These are phyloP conservation scores for Apium graveolens DNA, from an alignment of 129 eudicot species.

Conservation along the genomic window DNA sequence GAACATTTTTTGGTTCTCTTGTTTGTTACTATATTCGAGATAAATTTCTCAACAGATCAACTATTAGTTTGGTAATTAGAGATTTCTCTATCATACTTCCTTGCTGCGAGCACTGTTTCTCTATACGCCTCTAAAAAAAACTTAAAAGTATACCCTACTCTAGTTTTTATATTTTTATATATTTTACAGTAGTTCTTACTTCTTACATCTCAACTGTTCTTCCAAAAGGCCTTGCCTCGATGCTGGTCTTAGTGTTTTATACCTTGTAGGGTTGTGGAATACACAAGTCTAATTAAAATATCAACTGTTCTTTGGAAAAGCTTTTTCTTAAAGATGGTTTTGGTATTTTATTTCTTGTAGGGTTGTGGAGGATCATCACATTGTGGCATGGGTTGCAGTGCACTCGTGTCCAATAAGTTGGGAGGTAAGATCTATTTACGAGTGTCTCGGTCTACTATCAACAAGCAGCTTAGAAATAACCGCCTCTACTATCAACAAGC, in stretches of 20 bases:
- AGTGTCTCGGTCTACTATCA: neutral
- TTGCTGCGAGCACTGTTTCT: neutral
- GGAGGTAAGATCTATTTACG: slow-evolving; percentile 36
- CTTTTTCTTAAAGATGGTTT: slow-evolving; percentile 6
- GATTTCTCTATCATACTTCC: neutral
- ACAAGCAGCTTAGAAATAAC: neutral
- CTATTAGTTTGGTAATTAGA: neutral
- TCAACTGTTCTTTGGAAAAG: neutral
- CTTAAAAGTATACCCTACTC: neutral
- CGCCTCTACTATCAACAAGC: neutral
- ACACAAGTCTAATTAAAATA: neutral
- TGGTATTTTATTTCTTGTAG: slow-evolving; percentile 30
- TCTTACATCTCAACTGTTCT: neutral
- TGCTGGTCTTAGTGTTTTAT: slow-evolving; percentile 18
- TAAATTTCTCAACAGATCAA: neutral
- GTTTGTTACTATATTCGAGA: neutral
- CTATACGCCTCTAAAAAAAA: neutral
- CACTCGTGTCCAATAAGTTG: slow-evolving; percentile 47
- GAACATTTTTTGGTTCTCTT: neutral
- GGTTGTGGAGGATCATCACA: slow-evolving; percentile 75
- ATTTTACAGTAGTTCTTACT: neutral
- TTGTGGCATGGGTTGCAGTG: slow-evolving; percentile 96
- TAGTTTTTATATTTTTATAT: neutral
- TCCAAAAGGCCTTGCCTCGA: neutral
- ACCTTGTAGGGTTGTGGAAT: slow-evolving; percentile 58